Percentiles rank a stretch among this genome's conserved stretches.
Evolutionary conservation across 2,329 filamentous ascomycete species (phyloP).

Genomic region (Pseudogymnoascus sp.): DNA sequence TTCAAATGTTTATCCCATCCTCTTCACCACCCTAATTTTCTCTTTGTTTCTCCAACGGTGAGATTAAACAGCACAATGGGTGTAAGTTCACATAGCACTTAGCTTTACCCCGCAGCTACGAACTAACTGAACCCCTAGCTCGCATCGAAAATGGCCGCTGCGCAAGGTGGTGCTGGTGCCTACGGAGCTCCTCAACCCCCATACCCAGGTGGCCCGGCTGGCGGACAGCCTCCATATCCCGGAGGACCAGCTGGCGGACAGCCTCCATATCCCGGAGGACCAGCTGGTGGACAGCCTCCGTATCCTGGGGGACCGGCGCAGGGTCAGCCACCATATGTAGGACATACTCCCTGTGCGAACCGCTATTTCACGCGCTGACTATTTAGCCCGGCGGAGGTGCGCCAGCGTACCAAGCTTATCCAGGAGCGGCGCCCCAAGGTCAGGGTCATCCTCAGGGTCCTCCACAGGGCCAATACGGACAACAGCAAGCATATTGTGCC

Average conservation of each 20-base stretch:
- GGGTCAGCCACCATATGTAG: conserved; percentile 4
- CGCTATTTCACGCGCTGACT: neutral
- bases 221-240: neutral
- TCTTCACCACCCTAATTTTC: neutral
- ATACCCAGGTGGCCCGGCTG: neutral
- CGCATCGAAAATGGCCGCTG: conserved; percentile 8
- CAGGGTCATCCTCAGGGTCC: neutral
- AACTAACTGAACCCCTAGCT: neutral
- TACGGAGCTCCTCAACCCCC: neutral
- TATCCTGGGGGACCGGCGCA: neutral
- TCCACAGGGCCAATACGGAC: conserved; percentile 1
- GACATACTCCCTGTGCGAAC: neutral
- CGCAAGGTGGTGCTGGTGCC: neutral
- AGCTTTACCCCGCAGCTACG: neutral
- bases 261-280: neutral
- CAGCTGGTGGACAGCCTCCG: neutral
- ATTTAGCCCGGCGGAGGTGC: conserved; percentile 1
- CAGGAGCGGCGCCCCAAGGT: neutral
- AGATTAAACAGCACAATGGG: neutral
- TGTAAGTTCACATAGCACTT: neutral
- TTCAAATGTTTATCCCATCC: neutral
- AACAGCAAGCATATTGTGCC: neutral
- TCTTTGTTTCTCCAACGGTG: neutral
- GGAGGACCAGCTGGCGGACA: neutral
- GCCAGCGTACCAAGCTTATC: neutral